Conservation (phyloP, 2,329 filamentous ascomycete genomes). For the Monilinia polystroma region DNA sequence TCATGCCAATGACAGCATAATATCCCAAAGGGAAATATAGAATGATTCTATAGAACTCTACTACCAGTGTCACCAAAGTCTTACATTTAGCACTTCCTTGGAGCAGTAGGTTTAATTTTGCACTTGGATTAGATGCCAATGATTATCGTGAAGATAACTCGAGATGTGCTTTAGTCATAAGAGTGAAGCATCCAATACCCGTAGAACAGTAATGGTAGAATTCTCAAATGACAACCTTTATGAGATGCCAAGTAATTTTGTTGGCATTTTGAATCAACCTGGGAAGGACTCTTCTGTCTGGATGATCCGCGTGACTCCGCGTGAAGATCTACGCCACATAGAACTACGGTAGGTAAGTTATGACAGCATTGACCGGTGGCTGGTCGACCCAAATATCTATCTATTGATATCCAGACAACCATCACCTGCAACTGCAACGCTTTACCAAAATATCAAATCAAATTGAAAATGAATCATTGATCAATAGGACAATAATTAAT, state of each 20-base stretch:
- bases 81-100: background rate
- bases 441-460: slow-evolving; percentile 6
- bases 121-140: background rate
- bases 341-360: background rate
- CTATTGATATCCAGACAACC: background rate
- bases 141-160: background rate
- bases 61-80: background rate
- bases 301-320: background rate
- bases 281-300: background rate
- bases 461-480: slow-evolving; percentile 1
- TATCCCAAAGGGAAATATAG: slow-evolving; percentile 3
- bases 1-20: background rate
- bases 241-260: background rate
- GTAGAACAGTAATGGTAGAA: background rate
- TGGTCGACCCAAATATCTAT: background rate
- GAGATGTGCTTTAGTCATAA: background rate
- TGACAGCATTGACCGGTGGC: slow-evolving; percentile 19
- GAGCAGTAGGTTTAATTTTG: background rate
- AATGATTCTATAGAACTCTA: slow-evolving; percentile 5
- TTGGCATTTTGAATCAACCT: slow-evolving; percentile 7
- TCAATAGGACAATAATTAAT: background rate
- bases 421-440: background rate
- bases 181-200: background rate
- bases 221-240: background rate
- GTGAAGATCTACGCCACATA: slow-evolving; percentile 13